phyloP scores from a whole-genome alignment of 2,329 filamentous ascomycete genomes.

The Coniochaeta pulveracea region DNA sequence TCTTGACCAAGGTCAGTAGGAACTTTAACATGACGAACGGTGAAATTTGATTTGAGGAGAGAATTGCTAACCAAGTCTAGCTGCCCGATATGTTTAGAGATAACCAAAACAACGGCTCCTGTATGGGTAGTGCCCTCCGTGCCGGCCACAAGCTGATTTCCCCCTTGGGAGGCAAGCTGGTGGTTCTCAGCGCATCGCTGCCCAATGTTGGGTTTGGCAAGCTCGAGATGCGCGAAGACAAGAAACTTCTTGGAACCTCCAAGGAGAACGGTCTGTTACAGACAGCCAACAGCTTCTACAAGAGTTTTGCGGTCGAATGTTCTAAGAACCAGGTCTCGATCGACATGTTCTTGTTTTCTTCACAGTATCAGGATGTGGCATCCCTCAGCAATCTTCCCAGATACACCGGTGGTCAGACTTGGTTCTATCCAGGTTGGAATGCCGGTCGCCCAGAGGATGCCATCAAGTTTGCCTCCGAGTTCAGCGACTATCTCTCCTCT shows the following conservation, averaged over 20 bases:
- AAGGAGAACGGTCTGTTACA: constrained; percentile 84
- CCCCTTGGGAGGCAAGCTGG: constrained; percentile 87
- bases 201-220: constrained; percentile 86
- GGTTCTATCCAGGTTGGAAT: constrained; percentile 98
- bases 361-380: constrained; percentile 93
- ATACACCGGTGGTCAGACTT: constrained; percentile 95
- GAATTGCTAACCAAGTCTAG: no score
- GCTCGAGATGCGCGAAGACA: constrained; percentile 89
- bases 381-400: constrained; percentile 89
- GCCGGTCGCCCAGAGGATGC: constrained; percentile 88
- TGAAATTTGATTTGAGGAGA: no score
- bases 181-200: constrained; percentile 78
- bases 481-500: constrained; percentile 91
- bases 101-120: constrained; percentile 80
- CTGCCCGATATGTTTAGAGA: constrained; percentile 95
- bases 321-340: constrained; percentile 98
- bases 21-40: no score
- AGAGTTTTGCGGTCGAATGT: constrained; percentile 97
- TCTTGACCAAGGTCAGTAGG: constrained; percentile 85
- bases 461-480: constrained; percentile 94
- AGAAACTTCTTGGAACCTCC: constrained; percentile 86
- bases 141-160: constrained; percentile 95
- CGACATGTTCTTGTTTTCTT: constrained; percentile 95
- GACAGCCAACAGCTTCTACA: constrained; percentile 94
- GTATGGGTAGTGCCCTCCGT: constrained; percentile 86